Evolutionary conservation across 1,139 yeast species (phyloP).

Genomic region (Debaryomyces udenii): DNA sequence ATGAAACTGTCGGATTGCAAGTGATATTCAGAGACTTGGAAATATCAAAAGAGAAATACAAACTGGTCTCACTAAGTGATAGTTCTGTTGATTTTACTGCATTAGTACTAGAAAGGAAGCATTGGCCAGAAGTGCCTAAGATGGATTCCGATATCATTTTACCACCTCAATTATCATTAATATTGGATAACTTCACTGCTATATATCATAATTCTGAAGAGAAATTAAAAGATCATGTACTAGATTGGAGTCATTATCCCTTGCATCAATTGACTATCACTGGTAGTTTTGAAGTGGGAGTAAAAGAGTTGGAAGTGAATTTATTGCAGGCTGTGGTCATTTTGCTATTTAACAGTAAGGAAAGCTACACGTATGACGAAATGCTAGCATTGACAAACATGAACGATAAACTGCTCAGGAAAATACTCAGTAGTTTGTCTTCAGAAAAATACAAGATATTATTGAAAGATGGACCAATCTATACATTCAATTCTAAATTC

Average conservation of each 20-base stretch:
- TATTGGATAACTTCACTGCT: constrained; percentile 20
- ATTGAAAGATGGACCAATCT: constrained; percentile 15
- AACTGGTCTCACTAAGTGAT: constrained; percentile 15
- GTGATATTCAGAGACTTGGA: constrained; percentile 40
- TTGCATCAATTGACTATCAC: constrained; percentile 39
- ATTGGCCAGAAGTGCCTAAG: constrained; percentile 49
- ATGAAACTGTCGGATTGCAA: constrained; percentile 30
- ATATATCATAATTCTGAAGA: constrained; percentile 22
- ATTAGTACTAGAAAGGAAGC: constrained; percentile 35
- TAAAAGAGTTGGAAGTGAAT: constrained; percentile 40
- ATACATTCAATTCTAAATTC: constrained; percentile 30
- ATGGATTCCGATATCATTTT: constrained; percentile 23
- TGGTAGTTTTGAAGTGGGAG: constrained; percentile 32
- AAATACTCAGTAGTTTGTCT: constrained; percentile 34
- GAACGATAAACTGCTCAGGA: constrained; percentile 27
- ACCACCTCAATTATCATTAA: constrained; percentile 18
- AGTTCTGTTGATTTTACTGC: constrained; percentile 32
- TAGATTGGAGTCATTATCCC: constrained; percentile 36
- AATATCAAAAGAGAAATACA: constrained; percentile 23
- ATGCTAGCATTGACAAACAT: constrained; percentile 29
- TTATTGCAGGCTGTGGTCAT: constrained; percentile 43
- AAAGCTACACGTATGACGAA: constrained; percentile 21
- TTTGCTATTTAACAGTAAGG: constrained; percentile 30
- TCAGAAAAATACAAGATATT: constrained; percentile 35
- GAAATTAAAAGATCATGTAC: constrained; percentile 24